phyloP scores from a whole-genome alignment of 1,284 basidiomycete species.

The Cryptococcus sp. region DNA sequence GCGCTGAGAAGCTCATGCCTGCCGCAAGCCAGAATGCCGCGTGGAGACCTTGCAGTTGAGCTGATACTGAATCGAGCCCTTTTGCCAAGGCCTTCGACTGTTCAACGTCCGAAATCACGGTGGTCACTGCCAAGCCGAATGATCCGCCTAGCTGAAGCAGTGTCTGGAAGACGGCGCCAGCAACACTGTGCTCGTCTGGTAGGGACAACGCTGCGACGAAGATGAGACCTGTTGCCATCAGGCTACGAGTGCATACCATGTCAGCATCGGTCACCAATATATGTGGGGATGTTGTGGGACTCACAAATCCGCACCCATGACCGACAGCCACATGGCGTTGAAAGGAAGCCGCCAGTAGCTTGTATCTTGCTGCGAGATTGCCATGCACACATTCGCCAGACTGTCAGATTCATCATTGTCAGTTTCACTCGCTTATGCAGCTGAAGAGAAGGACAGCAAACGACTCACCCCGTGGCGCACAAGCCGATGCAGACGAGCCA shows the following conservation, averaged over 20 bases:
- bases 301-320: constrained; percentile 74
- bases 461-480: constrained; percentile 56
- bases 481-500: constrained; percentile 62
- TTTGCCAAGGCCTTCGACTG: constrained; percentile 18
- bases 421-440: not conserved
- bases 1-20: constrained; percentile 34
- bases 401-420: constrained; percentile 10
- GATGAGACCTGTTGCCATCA: constrained; percentile 71
- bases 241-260: constrained; percentile 34
- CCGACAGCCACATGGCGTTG: constrained; percentile 69
- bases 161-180: constrained; percentile 62
- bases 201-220: constrained; percentile 73
- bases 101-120: constrained; percentile 60
- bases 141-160: constrained; percentile 66
- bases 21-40: constrained; percentile 50
- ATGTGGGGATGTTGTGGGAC: constrained; percentile 11
- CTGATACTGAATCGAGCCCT: constrained; percentile 18
- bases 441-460: not conserved
- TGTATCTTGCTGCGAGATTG: constrained; percentile 63
- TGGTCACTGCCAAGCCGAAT: constrained; percentile 72
- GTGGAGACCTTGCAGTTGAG: constrained; percentile 37
- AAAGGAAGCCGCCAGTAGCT: constrained; percentile 81
- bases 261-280: not conserved
- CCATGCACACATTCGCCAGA: constrained; percentile 69
- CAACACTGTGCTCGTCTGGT: constrained; percentile 74